phyloP scores from a whole-genome alignment of 495 filamentous ascomycete genomes.

The Entonaema liquescens region DNA sequence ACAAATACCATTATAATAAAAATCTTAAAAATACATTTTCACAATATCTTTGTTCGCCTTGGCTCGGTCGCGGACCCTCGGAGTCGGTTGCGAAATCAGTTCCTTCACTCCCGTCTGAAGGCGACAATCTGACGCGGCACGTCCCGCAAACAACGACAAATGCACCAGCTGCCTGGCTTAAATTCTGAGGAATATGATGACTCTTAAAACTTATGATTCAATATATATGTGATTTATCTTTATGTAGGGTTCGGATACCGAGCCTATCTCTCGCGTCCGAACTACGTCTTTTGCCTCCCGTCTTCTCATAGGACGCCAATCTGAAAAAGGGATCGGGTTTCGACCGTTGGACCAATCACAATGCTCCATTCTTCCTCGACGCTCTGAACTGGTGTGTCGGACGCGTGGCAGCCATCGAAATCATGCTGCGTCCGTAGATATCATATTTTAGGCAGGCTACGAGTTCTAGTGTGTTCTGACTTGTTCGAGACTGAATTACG shows the following conservation, averaged over 20 bases:
- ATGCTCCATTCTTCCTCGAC: neutral
- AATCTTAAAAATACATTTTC: neutral
- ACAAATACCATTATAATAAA: neutral
- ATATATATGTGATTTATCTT: neutral
- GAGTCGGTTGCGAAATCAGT: slow-evolving; percentile 14
- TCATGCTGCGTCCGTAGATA: slow-evolving; percentile 7
- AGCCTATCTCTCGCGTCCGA: slow-evolving; percentile 1
- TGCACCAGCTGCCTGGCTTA: slow-evolving; percentile 10
- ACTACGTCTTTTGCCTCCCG: slow-evolving; percentile 20
- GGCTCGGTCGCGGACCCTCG: slow-evolving; percentile 11
- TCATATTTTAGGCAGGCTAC: slow-evolving; percentile 24
- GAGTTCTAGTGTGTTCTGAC: slow-evolving; percentile 33
- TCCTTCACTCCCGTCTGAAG: slow-evolving; percentile 7
- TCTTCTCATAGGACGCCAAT: slow-evolving; percentile 12
- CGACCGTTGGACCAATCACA: slow-evolving; percentile 26
- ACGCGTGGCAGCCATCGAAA: slow-evolving; percentile 36
- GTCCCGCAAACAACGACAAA: neutral
- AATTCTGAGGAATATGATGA: too few species aligned
- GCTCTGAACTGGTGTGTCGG: slow-evolving; percentile 16
- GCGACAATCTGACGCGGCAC: slow-evolving; percentile 30
- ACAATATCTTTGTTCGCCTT: neutral
- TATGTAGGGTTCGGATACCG: slow-evolving; percentile 11
- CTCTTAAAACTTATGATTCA: slow-evolving; percentile 16
- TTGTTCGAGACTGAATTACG: slow-evolving; percentile 35
- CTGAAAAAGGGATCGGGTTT: slow-evolving; percentile 10